These are phyloP conservation scores for Austroboletus festivus DNA, from an alignment of 768 basidiomycete species.

Conservation along the genomic window DNA sequence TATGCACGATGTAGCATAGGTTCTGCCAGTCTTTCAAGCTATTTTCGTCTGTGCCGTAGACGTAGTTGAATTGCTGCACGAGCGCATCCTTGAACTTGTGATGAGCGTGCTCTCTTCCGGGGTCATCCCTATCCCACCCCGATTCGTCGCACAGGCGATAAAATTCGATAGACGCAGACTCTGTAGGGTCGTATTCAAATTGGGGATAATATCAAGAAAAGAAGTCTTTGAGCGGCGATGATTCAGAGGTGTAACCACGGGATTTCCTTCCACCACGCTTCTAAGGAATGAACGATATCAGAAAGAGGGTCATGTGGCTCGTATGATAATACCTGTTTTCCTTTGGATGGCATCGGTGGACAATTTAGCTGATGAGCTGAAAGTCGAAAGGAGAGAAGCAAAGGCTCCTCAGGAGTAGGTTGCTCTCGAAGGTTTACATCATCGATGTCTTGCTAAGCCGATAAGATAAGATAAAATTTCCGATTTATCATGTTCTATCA, in stretches of 20 bases:
- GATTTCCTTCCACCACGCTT: neutral
- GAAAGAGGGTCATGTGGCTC: too few species aligned
- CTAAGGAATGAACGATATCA: too few species aligned
- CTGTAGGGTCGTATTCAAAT: slow-evolving; percentile 6
- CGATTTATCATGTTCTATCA: too few species aligned
- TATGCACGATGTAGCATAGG: slow-evolving; percentile 1
- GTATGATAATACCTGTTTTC: neutral
- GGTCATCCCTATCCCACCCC: slow-evolving; percentile 1
- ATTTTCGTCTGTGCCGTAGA: slow-evolving; percentile 11
- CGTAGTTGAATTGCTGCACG: slow-evolving; percentile 12
- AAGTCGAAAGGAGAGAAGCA: too few species aligned
- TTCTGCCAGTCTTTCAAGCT: slow-evolving; percentile 10
- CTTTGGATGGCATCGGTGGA: slow-evolving; percentile 4
- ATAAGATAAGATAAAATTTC: too few species aligned
- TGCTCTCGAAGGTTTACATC: too few species aligned
- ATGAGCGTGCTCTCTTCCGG: neutral
- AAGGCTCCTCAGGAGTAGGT: too few species aligned
- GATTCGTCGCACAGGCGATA: slow-evolving; percentile 15
- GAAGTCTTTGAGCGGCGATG: neutral
- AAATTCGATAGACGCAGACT: slow-evolving; percentile 13
- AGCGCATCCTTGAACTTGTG: slow-evolving; percentile 8
- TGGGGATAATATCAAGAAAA: neutral
- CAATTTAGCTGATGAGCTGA: too few species aligned
- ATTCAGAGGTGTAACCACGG: neutral
- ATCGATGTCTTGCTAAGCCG: too few species aligned